Percentiles rank a stretch among this genome's conserved stretches.
Evolutionary conservation across 371 early-diverging fungal species (phyloP).

Genomic region (Mucor sp.): DNA sequence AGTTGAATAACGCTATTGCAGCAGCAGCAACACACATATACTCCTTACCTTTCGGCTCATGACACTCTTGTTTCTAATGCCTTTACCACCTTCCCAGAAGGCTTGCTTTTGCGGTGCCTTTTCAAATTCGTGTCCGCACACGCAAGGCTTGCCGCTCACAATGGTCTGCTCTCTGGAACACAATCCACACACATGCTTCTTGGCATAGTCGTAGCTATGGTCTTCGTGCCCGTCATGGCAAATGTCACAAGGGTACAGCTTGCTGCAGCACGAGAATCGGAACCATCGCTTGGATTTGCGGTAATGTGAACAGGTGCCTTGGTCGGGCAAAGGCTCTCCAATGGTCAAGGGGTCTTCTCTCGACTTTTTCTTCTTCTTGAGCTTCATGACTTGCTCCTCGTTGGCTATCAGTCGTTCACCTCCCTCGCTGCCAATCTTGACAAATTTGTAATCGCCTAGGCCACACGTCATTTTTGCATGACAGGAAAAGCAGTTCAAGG

Average conservation of each 20-base stretch:
- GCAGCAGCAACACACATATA: too few species aligned
- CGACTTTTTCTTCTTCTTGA: conserved; percentile 52
- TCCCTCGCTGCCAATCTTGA: conserved; percentile 48
- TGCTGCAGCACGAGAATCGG: conserved; percentile 88
- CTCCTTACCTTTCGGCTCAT: conserved; percentile 87
- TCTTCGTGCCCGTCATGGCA: conserved; percentile 89
- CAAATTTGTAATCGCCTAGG: conserved; percentile 53
- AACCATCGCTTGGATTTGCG: conserved; percentile 94
- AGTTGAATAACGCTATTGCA: too few species aligned
- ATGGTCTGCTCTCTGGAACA: conserved; percentile 89
- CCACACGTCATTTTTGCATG: conserved; percentile 49
- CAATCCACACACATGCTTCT: conserved; percentile 89
- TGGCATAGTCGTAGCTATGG: conserved; percentile 74
- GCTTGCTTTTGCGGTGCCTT: conserved; percentile 41
- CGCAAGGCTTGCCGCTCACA: conserved; percentile 40
- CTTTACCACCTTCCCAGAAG: conserved; percentile 98
- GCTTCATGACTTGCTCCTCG: conserved; percentile 29
- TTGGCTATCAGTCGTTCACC: conserved; percentile 37
- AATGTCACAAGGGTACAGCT: conserved; percentile 87
- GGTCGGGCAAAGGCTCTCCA: conserved; percentile 76
- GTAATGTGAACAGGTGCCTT: conserved; percentile 94
- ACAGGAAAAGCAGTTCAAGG: conserved; percentile 59
- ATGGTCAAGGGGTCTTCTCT: conserved; percentile 53
- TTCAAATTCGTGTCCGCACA: conserved; percentile 76
- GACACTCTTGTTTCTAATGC: conserved; percentile 75